A percentile compares a stretch with the other conserved stretches of the same genome.
phyloP scores from a whole-genome alignment of 371 early-diverging fungal genomes.

The Lichtheimia ornata region DNA sequence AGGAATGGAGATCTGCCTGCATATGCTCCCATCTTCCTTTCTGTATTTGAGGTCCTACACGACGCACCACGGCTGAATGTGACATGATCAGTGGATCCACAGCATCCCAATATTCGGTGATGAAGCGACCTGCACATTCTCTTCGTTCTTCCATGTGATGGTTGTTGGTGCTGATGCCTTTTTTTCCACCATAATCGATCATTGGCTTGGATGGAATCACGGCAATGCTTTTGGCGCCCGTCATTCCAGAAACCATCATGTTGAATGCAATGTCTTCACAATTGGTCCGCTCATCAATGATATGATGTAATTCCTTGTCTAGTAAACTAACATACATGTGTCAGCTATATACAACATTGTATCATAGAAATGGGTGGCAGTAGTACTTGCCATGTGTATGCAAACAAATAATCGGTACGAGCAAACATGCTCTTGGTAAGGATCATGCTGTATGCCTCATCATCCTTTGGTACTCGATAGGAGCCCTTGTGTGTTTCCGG shows the following conservation, averaged over 20 bases:
- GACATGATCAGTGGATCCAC: constrained; percentile 31
- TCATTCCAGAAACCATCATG: constrained; percentile 45
- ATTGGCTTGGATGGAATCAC: constrained; percentile 26
- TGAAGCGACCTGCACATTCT: constrained; percentile 34
- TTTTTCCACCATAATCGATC: constrained; percentile 33
- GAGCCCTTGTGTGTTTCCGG: constrained; percentile 17
- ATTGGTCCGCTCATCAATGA: constrained; percentile 36
- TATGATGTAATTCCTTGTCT: constrained; percentile 32
- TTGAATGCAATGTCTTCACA: constrained; percentile 53
- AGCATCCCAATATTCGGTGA: constrained; percentile 30
- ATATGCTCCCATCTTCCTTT: constrained; percentile 25
- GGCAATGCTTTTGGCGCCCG: constrained; percentile 21
- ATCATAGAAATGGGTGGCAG: not conserved
- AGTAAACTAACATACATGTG: constrained; percentile 30
- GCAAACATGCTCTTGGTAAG: constrained; percentile 56
- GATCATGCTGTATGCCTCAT: constrained; percentile 33
- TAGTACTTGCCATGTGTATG: constrained; percentile 44
- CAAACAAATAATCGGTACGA: constrained; percentile 41
- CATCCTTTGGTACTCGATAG: constrained; percentile 24
- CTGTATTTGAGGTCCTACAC: constrained; percentile 15
- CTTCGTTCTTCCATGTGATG: constrained; percentile 39
- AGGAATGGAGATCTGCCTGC: not conserved
- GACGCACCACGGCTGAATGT: constrained; percentile 17
- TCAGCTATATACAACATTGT: too few relatives aligned
- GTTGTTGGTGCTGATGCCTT: constrained; percentile 39